Percentiles rank a stretch among this genome's conserved stretches.
Conservation (phyloP, 2,329 filamentous ascomycete genomes). For the Taxawa tesnikishii region DNA sequence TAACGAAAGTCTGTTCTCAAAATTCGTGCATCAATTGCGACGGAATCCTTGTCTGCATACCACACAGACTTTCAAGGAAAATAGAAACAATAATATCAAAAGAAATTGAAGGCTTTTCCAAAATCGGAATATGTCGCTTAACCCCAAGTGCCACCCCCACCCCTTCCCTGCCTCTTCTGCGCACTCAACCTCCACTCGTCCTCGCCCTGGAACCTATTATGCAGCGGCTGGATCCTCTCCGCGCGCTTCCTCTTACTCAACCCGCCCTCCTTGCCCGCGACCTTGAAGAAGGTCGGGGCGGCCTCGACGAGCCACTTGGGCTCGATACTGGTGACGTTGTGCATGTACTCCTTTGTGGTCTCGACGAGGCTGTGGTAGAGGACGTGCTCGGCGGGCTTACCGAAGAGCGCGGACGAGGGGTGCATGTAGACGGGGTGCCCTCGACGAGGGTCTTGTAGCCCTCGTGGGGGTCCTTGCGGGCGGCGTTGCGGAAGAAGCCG, state of each 20-base stretch:
- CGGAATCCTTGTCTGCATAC: too few species aligned
- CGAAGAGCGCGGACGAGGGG: conserved; percentile 81
- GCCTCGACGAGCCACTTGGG: conserved; percentile 90
- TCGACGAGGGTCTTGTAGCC: conserved; percentile 97
- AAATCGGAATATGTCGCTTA: too few species aligned
- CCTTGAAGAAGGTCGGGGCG: conserved; percentile 98
- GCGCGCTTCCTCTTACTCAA: conserved; percentile 86
- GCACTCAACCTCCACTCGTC: conserved; percentile 92
- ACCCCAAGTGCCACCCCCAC: conserved; percentile 91
- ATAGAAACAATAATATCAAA: too few species aligned
- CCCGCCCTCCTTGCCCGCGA: conserved; percentile 65
- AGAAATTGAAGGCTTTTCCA: too few species aligned
- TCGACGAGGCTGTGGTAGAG: conserved; percentile 86
- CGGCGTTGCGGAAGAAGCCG: conserved; percentile 91
- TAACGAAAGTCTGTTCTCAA: too few species aligned
- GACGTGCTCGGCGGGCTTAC: conserved; percentile 92
- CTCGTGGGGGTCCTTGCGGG: conserved; percentile 89
- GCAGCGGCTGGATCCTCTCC: conserved; percentile 87
- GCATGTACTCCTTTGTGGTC: conserved; percentile 98
- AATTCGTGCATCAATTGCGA: too few species aligned
- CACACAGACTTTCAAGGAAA: too few species aligned
- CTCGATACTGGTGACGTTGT: conserved; percentile 83
- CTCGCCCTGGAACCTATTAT: conserved; percentile 83
- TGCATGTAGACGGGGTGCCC: conserved; percentile 93
- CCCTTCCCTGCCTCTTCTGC: conserved; percentile 72